phyloP scores from a whole-genome alignment of 176 grass and related monocot genomes.

The Triticum timopheevii region DNA sequence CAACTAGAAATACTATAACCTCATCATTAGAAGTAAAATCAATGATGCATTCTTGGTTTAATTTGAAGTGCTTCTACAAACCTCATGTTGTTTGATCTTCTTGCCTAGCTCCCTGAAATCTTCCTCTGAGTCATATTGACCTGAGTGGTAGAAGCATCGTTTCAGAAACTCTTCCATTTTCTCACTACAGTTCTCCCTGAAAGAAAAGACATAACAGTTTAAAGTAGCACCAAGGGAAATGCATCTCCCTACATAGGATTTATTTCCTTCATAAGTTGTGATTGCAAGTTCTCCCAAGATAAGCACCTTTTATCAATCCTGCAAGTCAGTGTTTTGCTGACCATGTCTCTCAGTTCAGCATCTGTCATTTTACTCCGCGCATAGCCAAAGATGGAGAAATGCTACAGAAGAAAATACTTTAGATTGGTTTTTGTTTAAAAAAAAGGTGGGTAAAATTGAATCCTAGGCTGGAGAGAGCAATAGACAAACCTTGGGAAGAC shows the following conservation, averaged over 20 bases:
- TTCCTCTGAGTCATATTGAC: slow-evolving; percentile 85
- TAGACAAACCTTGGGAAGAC: slow-evolving; percentile 69
- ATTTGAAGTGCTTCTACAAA: slow-evolving; percentile 35
- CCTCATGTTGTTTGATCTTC: slow-evolving; percentile 89
- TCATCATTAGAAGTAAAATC: neutral
- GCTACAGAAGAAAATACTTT: slow-evolving; percentile 35
- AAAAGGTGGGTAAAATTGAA: neutral
- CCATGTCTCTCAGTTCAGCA: slow-evolving; percentile 82
- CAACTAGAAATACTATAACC: neutral
- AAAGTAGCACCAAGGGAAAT: neutral
- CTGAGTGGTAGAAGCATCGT: slow-evolving; percentile 98
- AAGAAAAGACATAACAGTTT: slow-evolving; percentile 24
- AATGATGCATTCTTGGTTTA: neutral
- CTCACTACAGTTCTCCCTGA: slow-evolving; percentile 89
- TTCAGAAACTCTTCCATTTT: slow-evolving; percentile 97
- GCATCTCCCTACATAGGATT: neutral
- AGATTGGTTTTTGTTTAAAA: neutral
- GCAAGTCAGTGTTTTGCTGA: slow-evolving; percentile 93
- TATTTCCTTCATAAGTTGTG: neutral
- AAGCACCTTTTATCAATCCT: slow-evolving; percentile 90
- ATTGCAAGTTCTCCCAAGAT: neutral
- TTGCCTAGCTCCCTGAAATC: slow-evolving; percentile 80
- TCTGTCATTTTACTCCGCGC: slow-evolving; percentile 99
- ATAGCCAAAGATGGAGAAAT: slow-evolving; percentile 99
- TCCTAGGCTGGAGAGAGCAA: neutral